Evolutionary conservation across 2,329 filamentous ascomycete genomes (phyloP).

Genomic region (Cylindrodendrum hubeiense): DNA sequence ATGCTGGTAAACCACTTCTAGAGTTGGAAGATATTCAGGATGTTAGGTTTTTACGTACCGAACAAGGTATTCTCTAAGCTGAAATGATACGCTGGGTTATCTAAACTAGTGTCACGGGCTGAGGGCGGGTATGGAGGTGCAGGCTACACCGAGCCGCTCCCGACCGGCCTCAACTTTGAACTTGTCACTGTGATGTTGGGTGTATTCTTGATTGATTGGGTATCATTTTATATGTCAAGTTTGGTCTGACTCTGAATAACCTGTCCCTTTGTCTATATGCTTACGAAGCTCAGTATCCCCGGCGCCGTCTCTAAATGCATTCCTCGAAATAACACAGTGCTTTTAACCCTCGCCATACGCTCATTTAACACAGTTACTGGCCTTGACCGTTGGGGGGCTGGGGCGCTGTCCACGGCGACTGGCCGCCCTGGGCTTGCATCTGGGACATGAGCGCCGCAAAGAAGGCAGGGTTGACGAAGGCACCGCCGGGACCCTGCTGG

Average conservation of each 20-base stretch:
- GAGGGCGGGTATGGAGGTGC: too few species aligned
- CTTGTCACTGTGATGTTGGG: neutral
- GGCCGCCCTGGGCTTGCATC: slow-evolving; percentile 52
- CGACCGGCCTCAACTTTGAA: neutral
- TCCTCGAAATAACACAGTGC: slow-evolving; percentile 7
- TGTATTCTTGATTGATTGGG: neutral
- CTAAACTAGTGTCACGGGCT: too few species aligned
- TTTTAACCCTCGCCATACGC: slow-evolving; percentile 9
- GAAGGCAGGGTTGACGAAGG: slow-evolving; percentile 70
- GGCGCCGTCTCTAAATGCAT: slow-evolving; percentile 32
- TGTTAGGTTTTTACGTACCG: too few species aligned
- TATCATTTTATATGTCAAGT: slow-evolving; percentile 21
- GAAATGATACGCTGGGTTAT: too few species aligned
- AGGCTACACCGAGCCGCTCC: too few species aligned
- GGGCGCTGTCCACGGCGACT: slow-evolving; percentile 46
- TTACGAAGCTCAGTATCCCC: slow-evolving; percentile 14
- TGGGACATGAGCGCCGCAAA: slow-evolving; percentile 63
- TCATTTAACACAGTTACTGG: slow-evolving; percentile 31
- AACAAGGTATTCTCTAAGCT: too few species aligned
- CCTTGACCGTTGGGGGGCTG: slow-evolving; percentile 47
- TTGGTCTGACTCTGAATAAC: slow-evolving; percentile 1
- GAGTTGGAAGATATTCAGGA: too few species aligned
- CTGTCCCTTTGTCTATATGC: slow-evolving; percentile 36
- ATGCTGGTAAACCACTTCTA: too few species aligned
- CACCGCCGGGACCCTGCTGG: slow-evolving; percentile 50